Conservation (phyloP, 2,329 filamentous ascomycete genomes). For the Penicillium sumatraense region DNA sequence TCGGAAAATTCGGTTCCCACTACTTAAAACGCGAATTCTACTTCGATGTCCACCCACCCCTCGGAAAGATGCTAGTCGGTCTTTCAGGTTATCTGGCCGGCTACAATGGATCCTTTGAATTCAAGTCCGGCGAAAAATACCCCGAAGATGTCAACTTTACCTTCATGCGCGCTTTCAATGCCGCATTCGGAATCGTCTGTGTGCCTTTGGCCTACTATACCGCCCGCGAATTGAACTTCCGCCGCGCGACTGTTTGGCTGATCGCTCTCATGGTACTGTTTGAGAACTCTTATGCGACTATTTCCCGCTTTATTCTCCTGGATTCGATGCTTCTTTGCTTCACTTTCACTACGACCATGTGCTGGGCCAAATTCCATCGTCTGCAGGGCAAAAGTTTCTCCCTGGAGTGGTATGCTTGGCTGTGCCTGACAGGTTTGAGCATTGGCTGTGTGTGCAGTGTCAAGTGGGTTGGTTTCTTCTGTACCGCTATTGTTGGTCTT, state of each 20-base stretch:
- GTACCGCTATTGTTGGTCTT: constrained; percentile 89
- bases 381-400: constrained; percentile 85
- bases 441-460: constrained; percentile 98
- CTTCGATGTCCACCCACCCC: constrained; percentile 94
- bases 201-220: constrained; percentile 95
- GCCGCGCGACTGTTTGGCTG: constrained; percentile 87
- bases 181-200: constrained; percentile 88
- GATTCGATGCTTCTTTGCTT: constrained; percentile 99
- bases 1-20: constrained; percentile 91
- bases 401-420: constrained; percentile 90
- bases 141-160: constrained; percentile 93
- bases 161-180: constrained; percentile 98
- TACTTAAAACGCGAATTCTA: constrained; percentile 99
- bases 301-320: constrained; percentile 95
- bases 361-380: constrained; percentile 96
- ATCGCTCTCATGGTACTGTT: constrained; percentile 96
- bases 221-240: constrained; percentile 85
- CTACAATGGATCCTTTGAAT: constrained; percentile 99
- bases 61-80: constrained; percentile 98
- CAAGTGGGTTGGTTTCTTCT: constrained; percentile 96
- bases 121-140: constrained; percentile 97
- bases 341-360: constrained; percentile 95
- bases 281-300: constrained; percentile 99
- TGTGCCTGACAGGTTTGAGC: constrained; percentile 89
- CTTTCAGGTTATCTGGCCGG: constrained; percentile 94